Percentiles rank a stretch among this genome's conserved stretches.
Conservation (phyloP, 805 yeast genomes). For the Pichia paraexigua region DNA sequence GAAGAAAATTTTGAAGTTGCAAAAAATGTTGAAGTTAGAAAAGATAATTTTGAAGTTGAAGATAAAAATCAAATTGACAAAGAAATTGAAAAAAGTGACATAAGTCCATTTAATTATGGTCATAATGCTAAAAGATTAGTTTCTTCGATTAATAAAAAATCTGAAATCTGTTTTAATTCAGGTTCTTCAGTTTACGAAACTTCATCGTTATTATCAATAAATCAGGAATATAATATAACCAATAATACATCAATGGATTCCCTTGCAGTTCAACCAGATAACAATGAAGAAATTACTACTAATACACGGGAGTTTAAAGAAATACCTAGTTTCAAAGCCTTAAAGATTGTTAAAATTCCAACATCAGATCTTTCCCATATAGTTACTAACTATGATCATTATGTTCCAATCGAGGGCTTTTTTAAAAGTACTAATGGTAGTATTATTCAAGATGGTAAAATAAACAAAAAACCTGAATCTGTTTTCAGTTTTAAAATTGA, state of each 20-base stretch:
- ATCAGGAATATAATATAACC: neutral
- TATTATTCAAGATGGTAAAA: neutral
- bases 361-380: neutral
- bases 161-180: neutral
- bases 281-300: neutral
- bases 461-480: neutral
- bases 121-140: neutral
- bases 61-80: no score
- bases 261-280: neutral
- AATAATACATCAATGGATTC: neutral
- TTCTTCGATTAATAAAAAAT: neutral
- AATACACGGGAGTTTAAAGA: neutral
- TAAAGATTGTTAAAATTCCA: neutral
- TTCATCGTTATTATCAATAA: neutral
- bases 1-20: no score
- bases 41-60: neutral
- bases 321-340: neutral
- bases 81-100: neutral
- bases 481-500: neutral
- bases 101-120: neutral
- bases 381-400: neutral
- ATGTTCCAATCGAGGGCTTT: neutral
- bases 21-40: no score
- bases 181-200: neutral
- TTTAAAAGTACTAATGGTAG: neutral